Evolutionary conservation across 2,329 filamentous ascomycete genomes (phyloP), one percentile per base, ranked within the genome.

Genomic region (Pestalotiopsis sp.): DNA sequence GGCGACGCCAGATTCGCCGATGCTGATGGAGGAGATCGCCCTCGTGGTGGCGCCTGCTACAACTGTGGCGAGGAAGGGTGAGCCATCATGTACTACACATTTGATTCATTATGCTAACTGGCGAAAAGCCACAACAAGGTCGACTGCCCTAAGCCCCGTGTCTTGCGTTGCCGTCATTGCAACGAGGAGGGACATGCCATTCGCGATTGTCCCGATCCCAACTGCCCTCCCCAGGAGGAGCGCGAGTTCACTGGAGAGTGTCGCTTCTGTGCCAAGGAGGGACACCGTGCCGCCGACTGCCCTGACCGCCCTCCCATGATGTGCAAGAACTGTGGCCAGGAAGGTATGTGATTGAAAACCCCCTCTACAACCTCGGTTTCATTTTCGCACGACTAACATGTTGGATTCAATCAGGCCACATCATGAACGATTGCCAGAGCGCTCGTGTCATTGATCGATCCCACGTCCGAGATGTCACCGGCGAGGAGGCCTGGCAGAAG

Each of bases 291-390:
- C 65, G 84, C 86, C 23, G 89, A 92, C 65, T 94, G 92, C 71
- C 90, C 91, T 1, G 79, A 85, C 1, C 87, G 87, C 70, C 84
- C 85, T 6, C 82, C 89, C 1, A 79, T 81, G 73, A 70, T 84
- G 9, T 93, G 91, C 79, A 83, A 83, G 64, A 90, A 91, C 74
- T 93, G 91, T 74, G 81, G 85, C 38, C 78, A 89, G 71, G 85
- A 88, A 74, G 90, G 90, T 89, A 76, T 71, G 80, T 59, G 20
- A 20, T 14, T 12, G 45, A 59, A 23, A 27, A 27, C 3, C n/a
- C 9, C 23, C 27, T 20, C 23, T 4, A 12, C 49, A 14, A 5
- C 55, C 20, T 11, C 67, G 58, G 60, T 67, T 49, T 68, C 13
- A 39, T 58, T 64, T 63, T n/a, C 59, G 68, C 45, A 17, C 45